A percentile compares a stretch with the other conserved stretches of the same genome.
phyloP scores from a whole-genome alignment of 768 basidiomycete genomes.

The Rhizopogon roseolus region DNA sequence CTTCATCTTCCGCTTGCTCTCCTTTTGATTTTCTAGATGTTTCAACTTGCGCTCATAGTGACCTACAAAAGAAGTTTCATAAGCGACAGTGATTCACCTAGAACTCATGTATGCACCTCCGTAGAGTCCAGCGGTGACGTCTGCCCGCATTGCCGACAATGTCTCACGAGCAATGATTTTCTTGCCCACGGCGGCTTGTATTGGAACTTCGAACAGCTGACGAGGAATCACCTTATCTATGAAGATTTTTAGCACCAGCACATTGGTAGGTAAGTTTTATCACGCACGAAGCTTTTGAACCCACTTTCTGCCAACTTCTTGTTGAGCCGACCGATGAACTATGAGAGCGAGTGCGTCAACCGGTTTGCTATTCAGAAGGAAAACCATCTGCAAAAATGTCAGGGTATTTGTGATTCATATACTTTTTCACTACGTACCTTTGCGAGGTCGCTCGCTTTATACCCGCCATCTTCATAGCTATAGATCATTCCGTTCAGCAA shows the following conservation, averaged over 20 bases:
- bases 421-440: conserved; percentile 52
- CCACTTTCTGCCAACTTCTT: conserved; percentile 76
- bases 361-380: conserved; percentile 82
- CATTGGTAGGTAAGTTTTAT: background rate
- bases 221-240: conserved; percentile 88
- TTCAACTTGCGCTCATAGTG: conserved; percentile 94
- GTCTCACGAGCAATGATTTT: conserved; percentile 89
- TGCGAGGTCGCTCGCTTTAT: conserved; percentile 71
- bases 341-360: conserved; percentile 94
- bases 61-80: conserved; percentile 32
- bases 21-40: conserved; percentile 87
- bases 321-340: conserved; percentile 77
- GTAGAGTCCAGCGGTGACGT: conserved; percentile 92
- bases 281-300: conserved; percentile 85
- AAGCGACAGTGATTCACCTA: background rate
- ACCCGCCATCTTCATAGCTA: conserved; percentile 95
- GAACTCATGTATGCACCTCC: conserved; percentile 47
- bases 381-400: conserved; percentile 61
- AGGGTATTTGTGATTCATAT: background rate
- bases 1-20: conserved; percentile 88
- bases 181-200: conserved; percentile 87
- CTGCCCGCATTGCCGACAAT: conserved; percentile 77
- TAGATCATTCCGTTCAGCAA: conserved; percentile 2
- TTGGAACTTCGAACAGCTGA: conserved; percentile 91
- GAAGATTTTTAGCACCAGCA: background rate